A percentile compares a stretch with the other conserved stretches of the same genome.
phyloP scores from a whole-genome alignment of 495 filamentous ascomycete species.

The Polyplosphaeria fusca region DNA sequence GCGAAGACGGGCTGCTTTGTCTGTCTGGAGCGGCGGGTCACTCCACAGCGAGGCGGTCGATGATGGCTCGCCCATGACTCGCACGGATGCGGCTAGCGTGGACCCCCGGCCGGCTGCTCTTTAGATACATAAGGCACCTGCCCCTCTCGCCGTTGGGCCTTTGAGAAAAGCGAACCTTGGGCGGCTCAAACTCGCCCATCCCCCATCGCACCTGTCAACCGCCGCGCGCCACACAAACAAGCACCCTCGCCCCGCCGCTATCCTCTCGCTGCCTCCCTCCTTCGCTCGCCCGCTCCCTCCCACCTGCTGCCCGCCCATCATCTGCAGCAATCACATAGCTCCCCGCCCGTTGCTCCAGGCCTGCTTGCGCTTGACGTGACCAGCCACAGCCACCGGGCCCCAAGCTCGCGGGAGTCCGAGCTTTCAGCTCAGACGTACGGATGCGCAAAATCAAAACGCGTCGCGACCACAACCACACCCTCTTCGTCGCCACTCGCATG shows the following conservation, averaged over 20 bases:
- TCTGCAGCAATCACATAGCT: neutral
- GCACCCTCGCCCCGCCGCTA: no score
- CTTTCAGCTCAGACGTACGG: slow-evolving; percentile 4
- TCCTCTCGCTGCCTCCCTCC: no score
- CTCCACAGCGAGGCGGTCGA: no score
- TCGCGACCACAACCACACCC: slow-evolving; percentile 13
- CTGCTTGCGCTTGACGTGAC: neutral
- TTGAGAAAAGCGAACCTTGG: neutral
- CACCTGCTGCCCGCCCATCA: neutral
- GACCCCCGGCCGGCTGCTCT: no score
- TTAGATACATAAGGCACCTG: no score
- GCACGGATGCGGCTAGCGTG: no score
- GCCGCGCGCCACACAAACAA: no score
- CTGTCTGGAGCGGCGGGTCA: no score
- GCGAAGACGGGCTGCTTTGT: no score
- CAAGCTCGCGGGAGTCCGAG: slow-evolving; percentile 2
- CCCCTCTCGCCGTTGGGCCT: no score
- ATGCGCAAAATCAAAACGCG: slow-evolving; percentile 23
- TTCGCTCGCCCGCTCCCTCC: neutral
- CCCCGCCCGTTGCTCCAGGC: neutral
- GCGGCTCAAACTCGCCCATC: neutral
- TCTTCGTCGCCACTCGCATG: slow-evolving; percentile 16
- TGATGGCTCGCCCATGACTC: no score
- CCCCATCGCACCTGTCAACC: neutral
- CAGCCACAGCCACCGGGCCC: no score